Evolutionary conservation across 1,284 basidiomycete species (phyloP).

Genomic region (Tetrapyrgos nigripes): DNA sequence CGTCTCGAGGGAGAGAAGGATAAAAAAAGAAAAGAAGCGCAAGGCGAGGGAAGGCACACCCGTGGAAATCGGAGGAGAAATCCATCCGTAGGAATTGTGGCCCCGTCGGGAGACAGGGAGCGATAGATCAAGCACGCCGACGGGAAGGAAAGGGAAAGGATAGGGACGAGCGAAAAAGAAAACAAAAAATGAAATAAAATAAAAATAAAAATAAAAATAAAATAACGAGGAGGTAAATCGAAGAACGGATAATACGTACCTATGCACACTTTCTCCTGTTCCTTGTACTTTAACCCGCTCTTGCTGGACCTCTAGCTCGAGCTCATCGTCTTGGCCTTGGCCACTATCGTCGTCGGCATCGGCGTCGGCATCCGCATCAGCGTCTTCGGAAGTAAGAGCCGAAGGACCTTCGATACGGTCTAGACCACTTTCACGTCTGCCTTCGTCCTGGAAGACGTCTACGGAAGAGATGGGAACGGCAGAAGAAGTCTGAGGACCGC

Average conservation of each 20-base stretch:
- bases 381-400: not conserved
- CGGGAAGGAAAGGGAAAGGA: not conserved
- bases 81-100: too few species aligned
- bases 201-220: not conserved
- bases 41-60: too few species aligned
- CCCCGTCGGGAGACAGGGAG: too few species aligned
- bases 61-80: too few species aligned
- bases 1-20: not conserved
- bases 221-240: not conserved
- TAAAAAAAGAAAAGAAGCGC: too few species aligned
- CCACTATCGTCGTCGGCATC: slow-evolving; percentile 2
- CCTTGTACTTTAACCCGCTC: slow-evolving; percentile 4
- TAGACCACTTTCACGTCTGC: not conserved
- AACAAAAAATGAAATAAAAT: not conserved
- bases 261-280: slow-evolving; percentile 5
- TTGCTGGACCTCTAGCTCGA: slow-evolving; percentile 1
- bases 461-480: not conserved
- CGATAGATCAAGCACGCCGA: not conserved
- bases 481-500: not conserved
- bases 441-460: not conserved
- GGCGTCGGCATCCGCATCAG: not conserved
- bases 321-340: not conserved
- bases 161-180: not conserved
- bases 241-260: not conserved
- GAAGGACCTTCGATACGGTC: slow-evolving; percentile 2